These are phyloP conservation scores for Diaporthe helianthi DNA, from an alignment of 2,329 filamentous ascomycete genomes.

Conservation along the genomic window DNA sequence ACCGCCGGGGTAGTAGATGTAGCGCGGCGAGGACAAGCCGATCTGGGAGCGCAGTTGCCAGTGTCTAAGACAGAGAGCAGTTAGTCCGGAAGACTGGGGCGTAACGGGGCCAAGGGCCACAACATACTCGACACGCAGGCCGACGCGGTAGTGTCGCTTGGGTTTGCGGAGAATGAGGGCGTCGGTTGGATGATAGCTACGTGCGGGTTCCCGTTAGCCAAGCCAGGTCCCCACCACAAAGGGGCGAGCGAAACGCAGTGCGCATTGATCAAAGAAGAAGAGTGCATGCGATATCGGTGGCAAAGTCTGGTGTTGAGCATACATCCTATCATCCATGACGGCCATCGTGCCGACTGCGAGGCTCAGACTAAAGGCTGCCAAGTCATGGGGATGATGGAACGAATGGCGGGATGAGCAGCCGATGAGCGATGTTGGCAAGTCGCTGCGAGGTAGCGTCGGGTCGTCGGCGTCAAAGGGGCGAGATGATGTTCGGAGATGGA, in stretches of 20 bases:
- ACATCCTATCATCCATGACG: slow-evolving; percentile 61
- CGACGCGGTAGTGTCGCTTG: slow-evolving; percentile 69
- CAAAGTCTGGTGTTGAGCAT: slow-evolving; percentile 39
- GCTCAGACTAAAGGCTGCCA: slow-evolving; percentile 37
- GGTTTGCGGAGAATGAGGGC: slow-evolving; percentile 65
- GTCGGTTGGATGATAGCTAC: slow-evolving; percentile 71
- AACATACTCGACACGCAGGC: slow-evolving; percentile 46
- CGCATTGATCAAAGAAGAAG: background rate
- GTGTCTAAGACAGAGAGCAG: slow-evolving; percentile 59
- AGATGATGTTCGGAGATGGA: background rate
- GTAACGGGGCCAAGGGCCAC: slow-evolving; percentile 69
- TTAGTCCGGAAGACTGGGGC: slow-evolving; percentile 20
- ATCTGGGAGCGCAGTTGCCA: slow-evolving; percentile 92
- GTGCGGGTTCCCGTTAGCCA: slow-evolving; percentile 33
- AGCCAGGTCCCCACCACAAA: background rate
- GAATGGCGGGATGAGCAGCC: background rate
- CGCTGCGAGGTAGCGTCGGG: background rate
- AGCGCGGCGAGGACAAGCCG: slow-evolving; percentile 76
- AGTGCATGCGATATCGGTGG: background rate
- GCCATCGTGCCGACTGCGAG: slow-evolving; percentile 55
- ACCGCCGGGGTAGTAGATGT: slow-evolving; percentile 85
- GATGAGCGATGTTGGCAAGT: background rate
- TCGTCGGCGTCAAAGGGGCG: background rate
- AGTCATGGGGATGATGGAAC: slow-evolving; percentile 40
- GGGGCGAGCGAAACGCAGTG: background rate